Percentiles rank a stretch among this genome's conserved stretches.
Evolutionary conservation across 2,329 filamentous ascomycete species (phyloP).

Genomic region (Akanthomyces uredinophilus): DNA sequence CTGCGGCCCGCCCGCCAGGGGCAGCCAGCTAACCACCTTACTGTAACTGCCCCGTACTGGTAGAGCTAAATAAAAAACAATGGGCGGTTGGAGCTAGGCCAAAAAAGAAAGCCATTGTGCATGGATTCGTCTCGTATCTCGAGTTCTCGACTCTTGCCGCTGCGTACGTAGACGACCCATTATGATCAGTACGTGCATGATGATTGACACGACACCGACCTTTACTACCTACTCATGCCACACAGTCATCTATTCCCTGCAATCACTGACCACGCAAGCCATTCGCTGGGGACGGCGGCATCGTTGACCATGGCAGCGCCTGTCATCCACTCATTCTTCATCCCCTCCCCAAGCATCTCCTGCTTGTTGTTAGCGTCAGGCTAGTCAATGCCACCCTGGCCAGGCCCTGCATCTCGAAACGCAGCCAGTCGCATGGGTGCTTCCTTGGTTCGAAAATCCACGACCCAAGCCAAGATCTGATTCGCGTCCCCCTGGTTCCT

Average conservation of each 20-base stretch:
- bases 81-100: background rate
- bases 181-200: background rate
- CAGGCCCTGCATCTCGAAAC: conserved; percentile 5
- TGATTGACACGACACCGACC: no score
- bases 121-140: background rate
- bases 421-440: conserved; percentile 5
- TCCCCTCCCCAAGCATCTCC: background rate
- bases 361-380: background rate
- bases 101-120: background rate
- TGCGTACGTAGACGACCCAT: background rate
- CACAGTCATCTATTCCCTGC: no score
- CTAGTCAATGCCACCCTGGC: background rate
- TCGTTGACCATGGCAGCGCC: no score
- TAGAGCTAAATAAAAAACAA: background rate
- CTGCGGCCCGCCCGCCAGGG: conserved; percentile 1
- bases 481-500: background rate
- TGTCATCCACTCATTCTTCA: background rate
- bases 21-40: no score
- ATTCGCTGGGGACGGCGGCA: no score
- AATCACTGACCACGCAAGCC: no score
- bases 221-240: no score
- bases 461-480: conserved; percentile 8
- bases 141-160: background rate
- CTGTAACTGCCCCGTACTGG: no score
- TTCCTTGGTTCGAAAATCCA: conserved; percentile 4